These are phyloP conservation scores for Biscutella laevigata DNA, from an alignment of 441 rosid genomes.

Conservation along the genomic window DNA sequence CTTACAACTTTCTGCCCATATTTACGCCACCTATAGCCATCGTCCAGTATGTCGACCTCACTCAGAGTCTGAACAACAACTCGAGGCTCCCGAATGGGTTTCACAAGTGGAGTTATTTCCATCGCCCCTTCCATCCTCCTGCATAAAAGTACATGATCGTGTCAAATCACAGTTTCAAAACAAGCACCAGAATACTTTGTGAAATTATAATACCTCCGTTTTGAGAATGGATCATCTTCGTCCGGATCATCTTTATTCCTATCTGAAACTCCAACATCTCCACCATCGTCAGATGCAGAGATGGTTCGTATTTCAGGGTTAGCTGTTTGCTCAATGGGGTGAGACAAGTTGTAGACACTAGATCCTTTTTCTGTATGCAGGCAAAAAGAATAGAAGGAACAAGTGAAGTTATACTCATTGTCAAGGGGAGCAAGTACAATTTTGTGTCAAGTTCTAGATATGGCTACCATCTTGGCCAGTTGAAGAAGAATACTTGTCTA, in stretches of 20 bases:
- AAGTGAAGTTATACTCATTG: neutral
- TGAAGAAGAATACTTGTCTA: slow-evolving; percentile 43
- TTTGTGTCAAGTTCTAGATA: neutral
- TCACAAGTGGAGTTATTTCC: slow-evolving; percentile 81
- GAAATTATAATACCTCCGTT: slow-evolving; percentile 54
- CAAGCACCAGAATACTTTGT: slow-evolving; percentile 2
- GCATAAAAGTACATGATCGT: slow-evolving; percentile 19
- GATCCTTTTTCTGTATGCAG: slow-evolving; percentile 42
- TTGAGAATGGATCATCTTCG: slow-evolving; percentile 70
- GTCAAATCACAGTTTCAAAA: slow-evolving; percentile 11
- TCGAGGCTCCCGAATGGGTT: slow-evolving; percentile 96
- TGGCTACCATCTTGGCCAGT: slow-evolving; percentile 53
- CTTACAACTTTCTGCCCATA: slow-evolving; percentile 99
- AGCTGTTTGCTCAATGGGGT: slow-evolving; percentile 40
- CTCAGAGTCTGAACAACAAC: slow-evolving; percentile 97
- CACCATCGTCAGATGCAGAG: slow-evolving; percentile 47
- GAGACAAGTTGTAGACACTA: slow-evolving; percentile 36
- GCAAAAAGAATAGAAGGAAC: slow-evolving; percentile 8
- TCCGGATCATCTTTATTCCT: slow-evolving; percentile 44
- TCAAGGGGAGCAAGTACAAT: neutral
- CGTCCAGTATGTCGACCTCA: slow-evolving; percentile 95
- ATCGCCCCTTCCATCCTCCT: slow-evolving; percentile 80
- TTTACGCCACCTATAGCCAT: slow-evolving; percentile 99
- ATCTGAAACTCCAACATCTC: slow-evolving; percentile 36
- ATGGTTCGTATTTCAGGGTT: slow-evolving; percentile 45